phyloP scores from a whole-genome alignment of 2,329 filamentous ascomycete genomes.

The Talaromyces sp. region DNA sequence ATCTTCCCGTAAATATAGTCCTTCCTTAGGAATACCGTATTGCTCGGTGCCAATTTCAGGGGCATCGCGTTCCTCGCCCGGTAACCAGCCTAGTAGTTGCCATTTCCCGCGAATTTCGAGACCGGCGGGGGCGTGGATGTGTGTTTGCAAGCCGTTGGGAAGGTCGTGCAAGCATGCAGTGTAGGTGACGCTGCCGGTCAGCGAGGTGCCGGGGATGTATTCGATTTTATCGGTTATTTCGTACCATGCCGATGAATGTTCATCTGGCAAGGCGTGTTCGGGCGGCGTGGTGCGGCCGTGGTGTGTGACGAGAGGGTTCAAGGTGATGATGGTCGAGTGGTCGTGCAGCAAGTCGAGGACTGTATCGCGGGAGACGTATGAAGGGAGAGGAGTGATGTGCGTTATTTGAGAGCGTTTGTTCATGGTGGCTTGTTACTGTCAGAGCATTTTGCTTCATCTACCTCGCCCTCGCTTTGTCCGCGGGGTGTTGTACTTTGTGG shows the following conservation, averaged over 20 bases:
- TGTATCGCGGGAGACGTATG: slow-evolving; percentile 61
- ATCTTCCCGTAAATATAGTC: slow-evolving; percentile 76
- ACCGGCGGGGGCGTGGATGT: slow-evolving; percentile 78
- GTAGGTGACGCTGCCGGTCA: slow-evolving; percentile 66
- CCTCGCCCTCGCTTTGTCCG: background rate
- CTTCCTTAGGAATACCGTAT: slow-evolving; percentile 54
- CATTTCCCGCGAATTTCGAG: slow-evolving; percentile 75
- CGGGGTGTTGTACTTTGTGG: background rate
- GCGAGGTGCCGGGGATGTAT: slow-evolving; percentile 65
- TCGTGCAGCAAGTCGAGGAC: slow-evolving; percentile 71
- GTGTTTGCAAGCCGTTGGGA: slow-evolving; percentile 69
- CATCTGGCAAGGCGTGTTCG: slow-evolving; percentile 61
- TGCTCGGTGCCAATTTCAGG: slow-evolving; percentile 63
- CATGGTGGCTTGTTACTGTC: slow-evolving; percentile 10
- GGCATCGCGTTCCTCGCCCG: slow-evolving; percentile 64
- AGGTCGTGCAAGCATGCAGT: slow-evolving; percentile 76
- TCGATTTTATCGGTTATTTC: slow-evolving; percentile 70
- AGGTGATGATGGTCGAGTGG: slow-evolving; percentile 76
- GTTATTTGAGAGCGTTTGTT: slow-evolving; percentile 65
- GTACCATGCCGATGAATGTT: slow-evolving; percentile 71
- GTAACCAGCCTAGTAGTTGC: slow-evolving; percentile 68
- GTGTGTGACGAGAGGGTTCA: slow-evolving; percentile 76
- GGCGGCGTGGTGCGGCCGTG: slow-evolving; percentile 65
- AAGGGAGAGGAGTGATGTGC: slow-evolving; percentile 70
- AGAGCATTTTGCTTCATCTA: background rate